These are phyloP conservation scores for Cucumis melo DNA, from an alignment of 306 rosid species.

Conservation along the genomic window DNA sequence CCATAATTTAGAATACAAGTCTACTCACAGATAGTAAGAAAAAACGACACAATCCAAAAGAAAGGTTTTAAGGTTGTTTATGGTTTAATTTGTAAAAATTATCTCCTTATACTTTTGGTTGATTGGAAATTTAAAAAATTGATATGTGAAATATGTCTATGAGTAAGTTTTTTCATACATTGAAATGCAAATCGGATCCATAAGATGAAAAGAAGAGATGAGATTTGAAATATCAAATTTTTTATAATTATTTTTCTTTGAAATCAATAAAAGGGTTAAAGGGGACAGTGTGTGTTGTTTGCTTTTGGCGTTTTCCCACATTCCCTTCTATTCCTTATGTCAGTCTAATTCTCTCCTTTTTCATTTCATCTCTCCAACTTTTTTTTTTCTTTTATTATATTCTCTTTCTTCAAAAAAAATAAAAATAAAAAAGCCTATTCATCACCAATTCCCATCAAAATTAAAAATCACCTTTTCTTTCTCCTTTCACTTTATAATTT, in stretches of 20 bases:
- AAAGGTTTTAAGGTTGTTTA: too few species aligned
- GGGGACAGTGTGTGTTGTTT: constrained; percentile 10
- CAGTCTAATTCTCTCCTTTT: constrained; percentile 13
- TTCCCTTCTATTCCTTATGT: constrained; percentile 14
- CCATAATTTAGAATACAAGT: too few species aligned
- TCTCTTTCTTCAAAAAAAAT: not conserved
- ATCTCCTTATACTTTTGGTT: too few species aligned
- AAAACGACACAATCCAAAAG: too few species aligned
- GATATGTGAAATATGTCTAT: too few species aligned
- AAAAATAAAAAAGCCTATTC: not conserved
- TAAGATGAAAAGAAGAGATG: constrained; percentile 18
- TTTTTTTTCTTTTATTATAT: not conserved
- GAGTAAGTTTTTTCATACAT: not conserved
- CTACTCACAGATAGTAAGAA: too few species aligned
- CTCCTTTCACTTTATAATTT: not conserved
- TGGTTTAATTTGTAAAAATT: too few species aligned
- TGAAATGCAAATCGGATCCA: not conserved
- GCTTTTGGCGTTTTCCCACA: constrained; percentile 35
- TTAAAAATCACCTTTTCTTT: not conserved
- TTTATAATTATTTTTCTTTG: too few species aligned
- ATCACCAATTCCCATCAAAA: not conserved
- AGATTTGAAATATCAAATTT: not conserved
- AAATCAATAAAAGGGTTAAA: not conserved
- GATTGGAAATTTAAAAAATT: too few species aligned
- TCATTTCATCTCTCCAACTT: not conserved